These are phyloP conservation scores for Amphichorda felina DNA, from an alignment of 2,329 filamentous ascomycete species.

Conservation along the genomic window DNA sequence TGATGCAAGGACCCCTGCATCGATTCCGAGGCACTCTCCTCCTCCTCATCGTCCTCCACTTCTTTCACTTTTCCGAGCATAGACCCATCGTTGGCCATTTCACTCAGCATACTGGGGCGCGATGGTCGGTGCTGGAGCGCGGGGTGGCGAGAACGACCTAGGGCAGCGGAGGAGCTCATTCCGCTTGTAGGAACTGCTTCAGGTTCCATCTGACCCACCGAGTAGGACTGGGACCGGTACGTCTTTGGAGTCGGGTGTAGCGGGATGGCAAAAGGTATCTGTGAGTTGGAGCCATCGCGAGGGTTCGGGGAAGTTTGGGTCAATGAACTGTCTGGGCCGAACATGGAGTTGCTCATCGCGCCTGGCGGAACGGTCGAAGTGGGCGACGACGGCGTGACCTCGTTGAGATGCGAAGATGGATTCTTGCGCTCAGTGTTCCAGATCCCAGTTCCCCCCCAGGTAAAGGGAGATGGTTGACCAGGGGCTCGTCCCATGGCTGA, in stretches of 20 bases:
- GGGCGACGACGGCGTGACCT: slow-evolving; percentile 66
- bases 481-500: slow-evolving; percentile 36
- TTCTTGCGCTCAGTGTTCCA: slow-evolving; percentile 76
- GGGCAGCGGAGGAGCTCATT: slow-evolving; percentile 33
- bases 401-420: slow-evolving; percentile 58
- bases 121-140: slow-evolving; percentile 74
- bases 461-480: slow-evolving; percentile 25
- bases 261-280: slow-evolving; percentile 80
- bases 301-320: slow-evolving; percentile 38
- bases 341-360: slow-evolving; percentile 32
- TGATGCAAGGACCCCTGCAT: slow-evolving; percentile 38
- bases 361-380: slow-evolving; percentile 46
- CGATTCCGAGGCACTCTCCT: slow-evolving; percentile 39
- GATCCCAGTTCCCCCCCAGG: slow-evolving; percentile 72
- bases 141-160: slow-evolving; percentile 47
- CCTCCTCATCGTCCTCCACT: slow-evolving; percentile 53
- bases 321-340: slow-evolving; percentile 29
- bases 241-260: slow-evolving; percentile 85
- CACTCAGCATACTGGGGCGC: slow-evolving; percentile 63
- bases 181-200: slow-evolving; percentile 31
- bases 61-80: slow-evolving; percentile 60
- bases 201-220: slow-evolving; percentile 77
- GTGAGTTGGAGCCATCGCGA: slow-evolving; percentile 42
- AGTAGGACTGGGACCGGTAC: slow-evolving; percentile 93
- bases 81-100: slow-evolving; percentile 52